Evolutionary conservation across 2,329 filamentous ascomycete species (phyloP).

Genomic region (Gnomoniopsis sp.): DNA sequence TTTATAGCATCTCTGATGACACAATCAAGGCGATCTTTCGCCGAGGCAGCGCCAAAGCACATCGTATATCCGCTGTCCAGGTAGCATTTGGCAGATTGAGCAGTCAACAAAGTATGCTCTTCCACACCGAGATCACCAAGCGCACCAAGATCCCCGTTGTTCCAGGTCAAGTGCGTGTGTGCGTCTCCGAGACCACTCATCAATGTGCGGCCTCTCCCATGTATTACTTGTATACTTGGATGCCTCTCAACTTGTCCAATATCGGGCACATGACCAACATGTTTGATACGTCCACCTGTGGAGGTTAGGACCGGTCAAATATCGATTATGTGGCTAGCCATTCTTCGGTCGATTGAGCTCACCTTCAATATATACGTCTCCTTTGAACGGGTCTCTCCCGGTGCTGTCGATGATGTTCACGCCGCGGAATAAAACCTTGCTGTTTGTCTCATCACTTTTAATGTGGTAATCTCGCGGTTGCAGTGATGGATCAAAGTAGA

Average conservation of each 20-base stretch:
- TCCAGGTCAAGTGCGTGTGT: conserved; percentile 48
- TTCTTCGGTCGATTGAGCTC: background rate
- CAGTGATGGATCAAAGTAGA: conserved; percentile 9
- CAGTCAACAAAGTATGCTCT: conserved; percentile 44
- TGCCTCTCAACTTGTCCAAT: conserved; percentile 22
- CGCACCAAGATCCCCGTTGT: conserved; percentile 37
- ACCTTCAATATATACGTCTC: conserved; percentile 29
- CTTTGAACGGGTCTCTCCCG: conserved; percentile 25
- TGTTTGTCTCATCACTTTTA: conserved; percentile 7
- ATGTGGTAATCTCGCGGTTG: conserved; percentile 14
- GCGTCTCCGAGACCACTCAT: conserved; percentile 48
- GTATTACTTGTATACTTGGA: conserved; percentile 30
- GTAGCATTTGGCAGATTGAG: conserved; percentile 38
- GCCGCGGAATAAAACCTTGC: conserved; percentile 27
- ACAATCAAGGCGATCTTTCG: conserved; percentile 41
- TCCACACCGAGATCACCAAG: conserved; percentile 41
- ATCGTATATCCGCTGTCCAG: conserved; percentile 49
- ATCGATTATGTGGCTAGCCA: too few relatives aligned
- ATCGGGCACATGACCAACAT: conserved; percentile 25
- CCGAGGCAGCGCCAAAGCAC: conserved; percentile 45
- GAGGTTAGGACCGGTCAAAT: background rate
- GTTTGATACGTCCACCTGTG: conserved; percentile 21
- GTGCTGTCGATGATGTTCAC: conserved; percentile 31
- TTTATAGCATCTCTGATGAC: conserved; percentile 48
- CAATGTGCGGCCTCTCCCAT: conserved; percentile 40